phyloP scores from a whole-genome alignment of 129 eudicot genomes.

The Ambrosia trifida region DNA sequence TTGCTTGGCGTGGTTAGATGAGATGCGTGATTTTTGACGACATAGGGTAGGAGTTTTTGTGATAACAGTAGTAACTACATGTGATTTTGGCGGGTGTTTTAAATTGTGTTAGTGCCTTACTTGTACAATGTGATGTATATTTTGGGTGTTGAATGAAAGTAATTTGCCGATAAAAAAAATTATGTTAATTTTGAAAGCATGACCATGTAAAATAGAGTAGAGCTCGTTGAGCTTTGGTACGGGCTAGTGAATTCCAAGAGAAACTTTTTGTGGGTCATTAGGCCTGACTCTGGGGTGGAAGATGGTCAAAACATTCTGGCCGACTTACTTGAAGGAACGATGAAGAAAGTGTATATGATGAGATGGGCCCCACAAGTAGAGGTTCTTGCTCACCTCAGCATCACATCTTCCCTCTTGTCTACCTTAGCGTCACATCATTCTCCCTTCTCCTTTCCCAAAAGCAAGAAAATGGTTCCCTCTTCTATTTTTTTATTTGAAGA shows the following conservation, averaged over 20 bases:
- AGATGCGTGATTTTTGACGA: no score
- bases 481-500: no score
- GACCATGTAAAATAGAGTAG: slow-evolving; percentile 37
- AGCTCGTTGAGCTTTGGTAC: slow-evolving; percentile 56
- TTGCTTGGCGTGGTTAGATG: slow-evolving; percentile 54
- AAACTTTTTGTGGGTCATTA: slow-evolving; percentile 56
- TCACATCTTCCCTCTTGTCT: no score
- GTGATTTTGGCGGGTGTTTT: no score
- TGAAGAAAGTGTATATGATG: slow-evolving; percentile 55
- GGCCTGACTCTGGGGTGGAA: slow-evolving; percentile 43
- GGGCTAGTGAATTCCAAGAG: slow-evolving; percentile 55
- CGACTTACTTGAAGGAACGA: slow-evolving; percentile 39
- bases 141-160: no score
- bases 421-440: no score
- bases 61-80: no score
- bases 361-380: slow-evolving; percentile 82
- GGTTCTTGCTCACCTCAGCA: slow-evolving; percentile 67
- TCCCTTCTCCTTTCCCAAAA: no score
- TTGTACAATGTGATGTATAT: no score
- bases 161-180: slow-evolving; percentile 38
- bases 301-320: slow-evolving; percentile 31
- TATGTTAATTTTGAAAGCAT: slow-evolving; percentile 73
- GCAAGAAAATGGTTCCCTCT: no score
- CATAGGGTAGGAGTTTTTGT: no score
- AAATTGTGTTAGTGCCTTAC: no score